These are phyloP conservation scores for Hyphodiscus hymeniophilus DNA, from an alignment of 495 filamentous ascomycete genomes.

Conservation along the genomic window DNA sequence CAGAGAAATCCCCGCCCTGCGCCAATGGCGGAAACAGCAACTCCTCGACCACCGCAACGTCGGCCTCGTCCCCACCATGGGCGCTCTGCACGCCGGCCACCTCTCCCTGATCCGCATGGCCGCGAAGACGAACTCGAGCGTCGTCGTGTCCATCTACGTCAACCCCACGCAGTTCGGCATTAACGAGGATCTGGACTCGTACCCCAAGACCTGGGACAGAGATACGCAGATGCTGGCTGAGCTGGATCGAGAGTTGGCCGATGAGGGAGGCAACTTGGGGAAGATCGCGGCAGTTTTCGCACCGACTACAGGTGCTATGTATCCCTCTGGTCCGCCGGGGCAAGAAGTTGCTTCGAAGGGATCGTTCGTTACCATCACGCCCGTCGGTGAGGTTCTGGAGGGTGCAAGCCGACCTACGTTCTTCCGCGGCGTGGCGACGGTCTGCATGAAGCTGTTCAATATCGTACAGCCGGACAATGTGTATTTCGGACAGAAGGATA, in stretches of 20 bases:
- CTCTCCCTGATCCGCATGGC: constrained; percentile 80
- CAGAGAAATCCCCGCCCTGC: constrained; percentile 62
- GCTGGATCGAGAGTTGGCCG: constrained; percentile 65
- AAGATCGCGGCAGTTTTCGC: constrained; percentile 77
- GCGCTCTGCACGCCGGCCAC: constrained; percentile 87
- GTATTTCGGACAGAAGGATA: constrained; percentile 97
- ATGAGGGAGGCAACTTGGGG: constrained; percentile 46
- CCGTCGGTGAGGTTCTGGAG: constrained; percentile 71
- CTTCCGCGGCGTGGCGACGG: constrained; percentile 91
- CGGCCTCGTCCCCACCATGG: constrained; percentile 93
- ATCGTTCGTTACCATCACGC: constrained; percentile 90
- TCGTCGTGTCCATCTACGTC: constrained; percentile 87
- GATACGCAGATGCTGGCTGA: constrained; percentile 58
- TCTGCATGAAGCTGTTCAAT: constrained; percentile 97
- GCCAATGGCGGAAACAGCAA: constrained; percentile 60
- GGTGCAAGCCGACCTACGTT: constrained; percentile 86
- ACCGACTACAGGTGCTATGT: constrained; percentile 76
- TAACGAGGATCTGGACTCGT: constrained; percentile 76
- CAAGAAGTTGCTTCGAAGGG: constrained; percentile 69
- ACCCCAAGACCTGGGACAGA: constrained; percentile 82
- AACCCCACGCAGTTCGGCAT: constrained; percentile 96
- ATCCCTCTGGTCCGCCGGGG: constrained; percentile 75
- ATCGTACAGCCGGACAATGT: constrained; percentile 78
- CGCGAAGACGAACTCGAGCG: constrained; percentile 70
- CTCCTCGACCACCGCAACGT: constrained; percentile 62